Evolutionary conservation across 148 eudicot genomes (phyloP).

Genomic region (Cornus suecica): DNA sequence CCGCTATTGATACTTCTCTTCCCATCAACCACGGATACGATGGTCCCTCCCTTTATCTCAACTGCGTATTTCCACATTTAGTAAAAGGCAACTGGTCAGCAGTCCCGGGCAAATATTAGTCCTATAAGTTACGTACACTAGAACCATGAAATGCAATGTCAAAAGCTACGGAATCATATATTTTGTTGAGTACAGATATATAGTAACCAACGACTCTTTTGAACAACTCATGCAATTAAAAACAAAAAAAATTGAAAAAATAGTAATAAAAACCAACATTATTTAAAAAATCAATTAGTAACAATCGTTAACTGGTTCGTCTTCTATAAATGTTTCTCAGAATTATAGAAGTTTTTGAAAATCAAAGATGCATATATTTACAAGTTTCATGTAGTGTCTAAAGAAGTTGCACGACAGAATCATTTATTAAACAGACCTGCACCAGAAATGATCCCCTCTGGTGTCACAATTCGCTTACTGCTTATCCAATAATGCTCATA

Average conservation of each 20-base stretch:
- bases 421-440: constrained; percentile 49
- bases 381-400: not conserved
- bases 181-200: not conserved
- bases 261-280: no score
- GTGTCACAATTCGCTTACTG: constrained; percentile 91
- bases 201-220: not conserved
- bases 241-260: no score
- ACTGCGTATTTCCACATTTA: constrained; percentile 56
- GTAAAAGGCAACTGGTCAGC: constrained; percentile 8
- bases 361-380: not conserved
- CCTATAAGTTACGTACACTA: not conserved
- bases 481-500: constrained; percentile 79
- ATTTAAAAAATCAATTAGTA: no score
- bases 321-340: not conserved
- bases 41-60: constrained; percentile 77
- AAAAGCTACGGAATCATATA: not conserved
- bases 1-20: constrained; percentile 34
- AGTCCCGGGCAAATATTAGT: not conserved
- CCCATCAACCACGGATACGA: constrained; percentile 64
- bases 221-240: not conserved
- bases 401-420: not conserved
- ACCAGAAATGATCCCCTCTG: constrained; percentile 70
- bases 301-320: not conserved
- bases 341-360: not conserved
- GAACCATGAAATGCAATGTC: not conserved